Base-by-base conservation (phyloP, 2,329 filamentous ascomycete species). In the Geoglossum cookeanum region DNA sequence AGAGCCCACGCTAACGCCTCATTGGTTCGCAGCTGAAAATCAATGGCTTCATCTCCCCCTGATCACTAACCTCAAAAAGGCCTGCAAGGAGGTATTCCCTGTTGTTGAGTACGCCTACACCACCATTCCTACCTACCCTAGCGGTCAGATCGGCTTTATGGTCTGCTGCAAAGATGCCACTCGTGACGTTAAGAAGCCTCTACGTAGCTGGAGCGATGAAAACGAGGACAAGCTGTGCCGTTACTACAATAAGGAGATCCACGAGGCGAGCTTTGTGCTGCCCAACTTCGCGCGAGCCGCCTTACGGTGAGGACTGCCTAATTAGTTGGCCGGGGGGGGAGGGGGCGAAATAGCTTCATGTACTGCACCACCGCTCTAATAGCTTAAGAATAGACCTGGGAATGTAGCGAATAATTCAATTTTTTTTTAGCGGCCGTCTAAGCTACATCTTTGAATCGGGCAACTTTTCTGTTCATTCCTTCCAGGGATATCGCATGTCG, bases 121-220 rank as follows among this genome's bases (percentile, higher is more conserved):
- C 68, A 97, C 91, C 67, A 98, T 98, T 72, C 92, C 92, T 59
- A 98, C 92, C 69, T 98, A 98, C 78, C 92, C 92, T 63, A 94
- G 88, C 58, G 92, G 92, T 70, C 92, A 98, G 78, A 98, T 98
- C 68, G 92, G 92, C 70, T 98, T 98, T 84, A 96, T 98, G 90
- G 87, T 98, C 69, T 97, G 92, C 83, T 87, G 79, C 84, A 97
- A 98, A 82, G 91, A 97, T 70, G 76, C 82, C 70, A 81, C 74
- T 68, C 81, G 83, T 71, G 80, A 98, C 73, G 79, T 97, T 69
- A 87, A 80, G 72, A 86, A 83, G 73, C 92, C 92, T 57, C 68
- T 96, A 61, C 85, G 92, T 68, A 77, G 74, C 65, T 94, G 89
- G 84, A 77, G 81, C 62, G 69, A 78, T 62, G 90, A 94, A 74